Conservation (phyloP, 2,329 filamentous ascomycete species). For the Pseudopyricularia cyperi region DNA sequence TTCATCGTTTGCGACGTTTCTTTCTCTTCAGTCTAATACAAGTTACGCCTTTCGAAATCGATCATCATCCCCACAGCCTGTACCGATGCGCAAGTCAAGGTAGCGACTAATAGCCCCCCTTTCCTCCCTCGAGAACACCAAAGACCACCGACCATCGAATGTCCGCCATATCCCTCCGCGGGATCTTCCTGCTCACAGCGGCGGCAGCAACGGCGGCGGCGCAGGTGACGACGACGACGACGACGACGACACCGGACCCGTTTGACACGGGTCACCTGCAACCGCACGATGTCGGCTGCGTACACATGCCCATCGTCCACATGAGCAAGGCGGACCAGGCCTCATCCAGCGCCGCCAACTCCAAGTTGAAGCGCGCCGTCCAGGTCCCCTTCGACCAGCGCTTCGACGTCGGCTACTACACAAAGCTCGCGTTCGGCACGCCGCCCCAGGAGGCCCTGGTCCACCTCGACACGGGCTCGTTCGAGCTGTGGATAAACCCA, state of each 20-base stretch:
- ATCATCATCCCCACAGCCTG: not conserved
- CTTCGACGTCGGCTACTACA: conserved; percentile 41
- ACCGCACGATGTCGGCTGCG: conserved; percentile 14
- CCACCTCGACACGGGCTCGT: conserved; percentile 46
- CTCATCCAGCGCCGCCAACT: conserved; percentile 7
- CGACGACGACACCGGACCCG: no score
- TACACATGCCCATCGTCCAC: conserved; percentile 28
- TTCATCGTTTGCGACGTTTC: no score
- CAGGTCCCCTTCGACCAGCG: conserved; percentile 34
- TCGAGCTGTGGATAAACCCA: conserved; percentile 51
- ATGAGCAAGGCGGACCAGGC: conserved; percentile 27
- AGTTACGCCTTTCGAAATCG: not conserved
- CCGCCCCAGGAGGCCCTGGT: conserved; percentile 39
- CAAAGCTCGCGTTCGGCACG: conserved; percentile 36
- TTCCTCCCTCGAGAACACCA: conserved; percentile 2
- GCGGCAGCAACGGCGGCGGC: conserved; percentile 3
- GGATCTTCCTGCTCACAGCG: conserved; percentile 7
- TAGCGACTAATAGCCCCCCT: conserved; percentile 2
- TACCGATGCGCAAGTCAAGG: conserved; percentile 7
- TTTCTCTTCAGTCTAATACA: not conserved
- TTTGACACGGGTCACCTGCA: conserved; percentile 7
- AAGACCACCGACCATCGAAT: not conserved
- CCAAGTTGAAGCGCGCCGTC: conserved; percentile 27
- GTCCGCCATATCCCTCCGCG: conserved; percentile 14
- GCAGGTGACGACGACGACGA: no score